Base-by-base conservation (phyloP, 192 early-diverging fungal genomes). In the Backusella mclennaniae region DNA sequence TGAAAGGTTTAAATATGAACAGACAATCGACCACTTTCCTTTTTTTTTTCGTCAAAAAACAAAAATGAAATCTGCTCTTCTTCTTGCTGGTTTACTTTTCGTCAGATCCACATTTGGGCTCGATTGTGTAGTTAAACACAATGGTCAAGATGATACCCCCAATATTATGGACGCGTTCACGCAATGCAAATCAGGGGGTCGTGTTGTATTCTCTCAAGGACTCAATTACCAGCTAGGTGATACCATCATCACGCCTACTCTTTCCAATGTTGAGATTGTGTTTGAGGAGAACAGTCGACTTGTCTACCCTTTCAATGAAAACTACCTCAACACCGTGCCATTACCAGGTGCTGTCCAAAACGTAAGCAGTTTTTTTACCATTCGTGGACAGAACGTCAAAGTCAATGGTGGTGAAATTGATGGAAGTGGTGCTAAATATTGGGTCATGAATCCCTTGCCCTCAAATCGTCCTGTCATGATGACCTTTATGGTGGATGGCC, bases 321-420 rank as follows among this genome's bases (percentile, higher is more conserved):
- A 63, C 23, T 63, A 63, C 9, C 56, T 63, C 7, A 63, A 63
- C 1, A 63, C 56, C 4, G 56, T 63, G 23, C 56, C 56, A 63
- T 21, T 63, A 4, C 56, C 56, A 63, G 56, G 56, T 63, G 56
- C 56, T 11, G 56, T 63, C 4, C 56, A 63, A 14, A 63, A 63
- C 3, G 56, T 63, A 1, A 63, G 56, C 26, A 63, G 56, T 12
- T 63, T 63, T 23, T 63, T 63, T 29, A 63, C 56, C 12, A 63
- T 63, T 12, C 56, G 56, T 12, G 56, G 56, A 4, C 56, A 63
- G 11, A 63, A 63, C 29, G 56, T 63, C 21, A 63, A 63, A 11
- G 56, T 63, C 56, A 63, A 26, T 26, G 56, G 56, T 63, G 56
- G 56, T 63, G 56, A 63, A 14, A 63, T 63, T 63, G 23, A 63